Conservation (phyloP, 768 basidiomycete species). For the Mycena albidolilacea region DNA sequence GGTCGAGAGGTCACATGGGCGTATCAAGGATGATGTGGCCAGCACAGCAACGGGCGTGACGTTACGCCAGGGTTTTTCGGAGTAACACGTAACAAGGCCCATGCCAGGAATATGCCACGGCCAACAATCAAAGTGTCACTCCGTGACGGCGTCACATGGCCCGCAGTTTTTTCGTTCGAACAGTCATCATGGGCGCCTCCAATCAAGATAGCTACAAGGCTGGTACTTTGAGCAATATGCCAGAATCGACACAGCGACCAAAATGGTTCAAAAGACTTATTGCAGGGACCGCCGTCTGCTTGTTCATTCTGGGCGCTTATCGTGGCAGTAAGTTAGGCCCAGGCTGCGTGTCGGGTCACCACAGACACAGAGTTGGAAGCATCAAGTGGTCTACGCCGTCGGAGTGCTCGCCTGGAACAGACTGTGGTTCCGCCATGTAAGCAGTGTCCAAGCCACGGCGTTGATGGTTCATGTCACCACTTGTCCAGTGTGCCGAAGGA, state of each 20-base stretch:
- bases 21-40: too few relatives aligned
- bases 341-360: not conserved
- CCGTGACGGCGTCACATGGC: not conserved
- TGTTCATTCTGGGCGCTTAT: not conserved
- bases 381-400: constrained; percentile 15
- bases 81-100: too few relatives aligned
- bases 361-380: constrained; percentile 1
- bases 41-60: too few relatives aligned
- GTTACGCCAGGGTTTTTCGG: too few relatives aligned
- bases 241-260: not conserved
- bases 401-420: constrained; percentile 13
- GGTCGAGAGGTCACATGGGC: too few relatives aligned
- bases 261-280: not conserved
- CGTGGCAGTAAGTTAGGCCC: not conserved
- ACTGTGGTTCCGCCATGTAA: constrained; percentile 20
- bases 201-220: not conserved
- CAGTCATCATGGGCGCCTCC: not conserved
- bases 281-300: not conserved
- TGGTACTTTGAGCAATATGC: not conserved
- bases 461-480: not conserved
- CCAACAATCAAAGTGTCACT: not conserved
- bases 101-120: too few relatives aligned
- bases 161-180: not conserved
- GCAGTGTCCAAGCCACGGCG: not conserved
- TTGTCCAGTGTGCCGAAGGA: constrained; percentile 44